phyloP scores from a whole-genome alignment of 1,139 yeast genomes.

The Pichia cactophila region DNA sequence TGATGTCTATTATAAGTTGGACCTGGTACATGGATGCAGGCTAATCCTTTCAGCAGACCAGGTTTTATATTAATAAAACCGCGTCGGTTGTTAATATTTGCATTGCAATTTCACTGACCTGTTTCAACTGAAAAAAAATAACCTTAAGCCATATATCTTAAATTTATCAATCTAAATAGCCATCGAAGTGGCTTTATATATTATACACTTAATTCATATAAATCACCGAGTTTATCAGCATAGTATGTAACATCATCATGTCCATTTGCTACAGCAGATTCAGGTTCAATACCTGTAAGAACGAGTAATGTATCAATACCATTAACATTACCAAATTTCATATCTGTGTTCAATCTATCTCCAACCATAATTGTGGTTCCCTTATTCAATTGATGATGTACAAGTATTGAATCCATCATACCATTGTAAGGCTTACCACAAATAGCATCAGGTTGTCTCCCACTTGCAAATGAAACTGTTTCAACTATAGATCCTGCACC shows the following conservation, averaged over 20 bases:
- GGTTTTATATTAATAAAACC: background rate
- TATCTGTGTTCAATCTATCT: constrained; percentile 90
- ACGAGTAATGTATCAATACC: constrained; percentile 80
- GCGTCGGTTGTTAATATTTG: background rate
- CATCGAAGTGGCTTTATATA: no score
- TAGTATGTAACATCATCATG: constrained; percentile 55
- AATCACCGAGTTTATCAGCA: constrained; percentile 68
- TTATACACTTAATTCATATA: constrained; percentile 43
- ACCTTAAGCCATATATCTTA: no score
- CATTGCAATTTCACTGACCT: no score
- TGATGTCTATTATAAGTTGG: no score
- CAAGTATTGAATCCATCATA: constrained; percentile 86
- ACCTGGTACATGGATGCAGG: no score
- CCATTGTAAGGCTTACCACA: constrained; percentile 90
- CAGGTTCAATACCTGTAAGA: constrained; percentile 83
- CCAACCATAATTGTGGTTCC: constrained; percentile 84
- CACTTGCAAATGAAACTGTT: constrained; percentile 67
- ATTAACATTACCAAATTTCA: constrained; percentile 82
- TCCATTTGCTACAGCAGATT: constrained; percentile 34
- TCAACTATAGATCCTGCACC: constrained; percentile 95
- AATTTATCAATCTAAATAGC: no score
- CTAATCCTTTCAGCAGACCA: no score
- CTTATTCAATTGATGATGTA: constrained; percentile 53
- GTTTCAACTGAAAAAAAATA: no score
- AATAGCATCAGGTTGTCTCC: constrained; percentile 54